These are phyloP conservation scores for Chimonanthus salicifolius DNA, from an alignment of 164 flowering plant species.

Conservation along the genomic window DNA sequence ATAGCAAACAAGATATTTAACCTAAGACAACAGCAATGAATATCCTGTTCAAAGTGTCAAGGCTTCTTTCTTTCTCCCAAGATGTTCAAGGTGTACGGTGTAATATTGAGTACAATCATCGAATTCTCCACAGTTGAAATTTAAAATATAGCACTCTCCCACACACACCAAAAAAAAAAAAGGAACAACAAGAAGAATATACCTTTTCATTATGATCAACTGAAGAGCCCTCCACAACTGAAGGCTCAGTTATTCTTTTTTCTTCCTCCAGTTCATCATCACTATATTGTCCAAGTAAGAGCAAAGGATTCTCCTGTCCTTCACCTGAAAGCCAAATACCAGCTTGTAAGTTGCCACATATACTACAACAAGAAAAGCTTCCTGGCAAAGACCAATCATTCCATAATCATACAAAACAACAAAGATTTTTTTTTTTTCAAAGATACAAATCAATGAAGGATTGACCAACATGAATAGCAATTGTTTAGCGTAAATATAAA, in stretches of 20 bases:
- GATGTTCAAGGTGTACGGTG: too few relatives aligned
- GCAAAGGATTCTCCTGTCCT: conserved; percentile 55
- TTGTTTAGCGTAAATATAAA: conserved; percentile 4
- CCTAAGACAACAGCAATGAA: too few relatives aligned
- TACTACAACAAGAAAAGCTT: background rate
- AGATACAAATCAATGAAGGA: background rate
- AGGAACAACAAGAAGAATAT: background rate
- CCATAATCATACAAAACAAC: conserved; percentile 2
- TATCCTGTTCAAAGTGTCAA: too few relatives aligned
- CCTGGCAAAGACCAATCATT: conserved; percentile 3
- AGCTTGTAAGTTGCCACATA: conserved; percentile 23
- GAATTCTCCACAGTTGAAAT: too few relatives aligned
- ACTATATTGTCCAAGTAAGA: conserved; percentile 88
- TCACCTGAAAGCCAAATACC: conserved; percentile 49
- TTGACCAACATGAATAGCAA: background rate
- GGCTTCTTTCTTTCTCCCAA: too few relatives aligned
- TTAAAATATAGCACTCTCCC: too few relatives aligned
- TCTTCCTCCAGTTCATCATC: conserved; percentile 70
- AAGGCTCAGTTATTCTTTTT: conserved; percentile 17
- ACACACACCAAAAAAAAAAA: background rate
- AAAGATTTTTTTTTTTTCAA: background rate
- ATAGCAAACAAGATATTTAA: too few relatives aligned
- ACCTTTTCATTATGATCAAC: conserved; percentile 41
- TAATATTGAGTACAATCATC: too few relatives aligned
- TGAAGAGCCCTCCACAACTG: conserved; percentile 18